Evolutionary conservation across 2,329 filamentous ascomycete genomes (phyloP).

Genomic region (Aspergillus pseudonomiae): DNA sequence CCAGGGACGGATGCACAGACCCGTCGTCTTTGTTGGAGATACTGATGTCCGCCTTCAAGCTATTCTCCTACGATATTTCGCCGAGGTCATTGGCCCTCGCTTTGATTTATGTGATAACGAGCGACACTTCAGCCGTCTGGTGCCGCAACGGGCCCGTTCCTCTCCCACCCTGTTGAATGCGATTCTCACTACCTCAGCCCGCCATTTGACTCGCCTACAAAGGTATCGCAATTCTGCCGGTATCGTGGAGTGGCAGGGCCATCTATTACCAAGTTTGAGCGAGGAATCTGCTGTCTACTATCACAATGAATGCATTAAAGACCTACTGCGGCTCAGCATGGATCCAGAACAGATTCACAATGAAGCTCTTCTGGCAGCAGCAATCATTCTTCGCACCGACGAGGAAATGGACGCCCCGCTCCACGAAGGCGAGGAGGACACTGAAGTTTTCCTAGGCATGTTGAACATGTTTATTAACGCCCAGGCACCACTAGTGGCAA

Average conservation of each 20-base stretch:
- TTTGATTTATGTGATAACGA: conserved; percentile 49
- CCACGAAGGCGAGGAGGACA: conserved; percentile 21
- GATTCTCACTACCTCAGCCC: conserved; percentile 43
- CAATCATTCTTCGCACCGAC: conserved; percentile 43
- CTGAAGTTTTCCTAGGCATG: conserved; percentile 26
- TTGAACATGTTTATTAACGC: conserved; percentile 26
- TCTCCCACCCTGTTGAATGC: conserved; percentile 46
- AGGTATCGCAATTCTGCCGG: conserved; percentile 23
- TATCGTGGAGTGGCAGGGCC: conserved; percentile 26
- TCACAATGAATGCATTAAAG: conserved; percentile 46
- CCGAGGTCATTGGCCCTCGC: conserved; percentile 19
- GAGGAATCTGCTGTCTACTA: conserved; percentile 44
- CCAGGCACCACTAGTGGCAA: conserved; percentile 15
- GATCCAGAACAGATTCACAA: conserved; percentile 42
- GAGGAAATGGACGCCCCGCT: conserved; percentile 44
- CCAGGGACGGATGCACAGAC: too few relatives aligned
- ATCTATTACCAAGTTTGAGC: conserved; percentile 32
- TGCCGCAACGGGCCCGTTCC: conserved; percentile 44
- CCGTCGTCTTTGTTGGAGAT: background rate
- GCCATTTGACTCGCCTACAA: conserved; percentile 40
- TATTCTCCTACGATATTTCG: conserved; percentile 11
- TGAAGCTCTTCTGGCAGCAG: conserved; percentile 41
- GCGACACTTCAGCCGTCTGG: conserved; percentile 45
- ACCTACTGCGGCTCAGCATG: conserved; percentile 43
- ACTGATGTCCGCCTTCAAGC: conserved; percentile 7